These are phyloP conservation scores for Aristolochia contorta DNA, from an alignment of 164 flowering plant genomes.

Conservation along the genomic window DNA sequence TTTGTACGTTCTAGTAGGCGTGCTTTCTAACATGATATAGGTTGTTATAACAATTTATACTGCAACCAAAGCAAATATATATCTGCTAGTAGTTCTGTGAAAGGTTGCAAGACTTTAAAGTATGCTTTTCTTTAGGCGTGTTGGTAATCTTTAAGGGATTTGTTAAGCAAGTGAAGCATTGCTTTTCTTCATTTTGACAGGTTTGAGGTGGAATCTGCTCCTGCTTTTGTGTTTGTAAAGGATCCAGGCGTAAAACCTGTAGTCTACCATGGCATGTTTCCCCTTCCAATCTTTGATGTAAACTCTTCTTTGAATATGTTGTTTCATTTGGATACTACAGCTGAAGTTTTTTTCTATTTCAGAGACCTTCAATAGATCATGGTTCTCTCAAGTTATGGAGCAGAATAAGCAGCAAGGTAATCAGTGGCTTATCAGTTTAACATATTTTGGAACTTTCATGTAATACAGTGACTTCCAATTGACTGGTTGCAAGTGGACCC, in stretches of 20 bases:
- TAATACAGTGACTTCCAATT: not conserved
- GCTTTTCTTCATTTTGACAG: slow-evolving; percentile 20
- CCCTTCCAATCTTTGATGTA: not conserved
- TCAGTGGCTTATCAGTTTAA: not conserved
- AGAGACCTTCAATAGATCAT: slow-evolving; percentile 53
- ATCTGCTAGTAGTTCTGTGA: not conserved
- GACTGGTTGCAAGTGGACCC: not conserved
- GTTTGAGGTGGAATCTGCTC: slow-evolving; percentile 91
- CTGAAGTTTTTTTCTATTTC: slow-evolving; percentile 14
- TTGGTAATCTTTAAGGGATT: no score
- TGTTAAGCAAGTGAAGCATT: no score
- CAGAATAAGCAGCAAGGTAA: slow-evolving; percentile 73
- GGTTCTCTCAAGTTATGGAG: slow-evolving; percentile 56
- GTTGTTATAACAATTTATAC: not conserved
- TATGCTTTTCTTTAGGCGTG: not conserved
- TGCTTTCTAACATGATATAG: not conserved
- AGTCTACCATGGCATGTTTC: slow-evolving; percentile 58
- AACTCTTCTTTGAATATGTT: no score
- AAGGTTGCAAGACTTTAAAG: not conserved
- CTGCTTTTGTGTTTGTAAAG: slow-evolving; percentile 77
- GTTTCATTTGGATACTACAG: no score
- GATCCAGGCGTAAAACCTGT: slow-evolving; percentile 82
- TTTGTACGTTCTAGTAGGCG: slow-evolving; percentile 36
- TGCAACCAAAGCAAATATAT: no score
- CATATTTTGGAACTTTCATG: not conserved